A percentile compares a stretch with the other conserved stretches of the same genome.
Evolutionary conservation across 805 yeast genomes (phyloP).

Genomic region (Lipomyces orientalis): DNA sequence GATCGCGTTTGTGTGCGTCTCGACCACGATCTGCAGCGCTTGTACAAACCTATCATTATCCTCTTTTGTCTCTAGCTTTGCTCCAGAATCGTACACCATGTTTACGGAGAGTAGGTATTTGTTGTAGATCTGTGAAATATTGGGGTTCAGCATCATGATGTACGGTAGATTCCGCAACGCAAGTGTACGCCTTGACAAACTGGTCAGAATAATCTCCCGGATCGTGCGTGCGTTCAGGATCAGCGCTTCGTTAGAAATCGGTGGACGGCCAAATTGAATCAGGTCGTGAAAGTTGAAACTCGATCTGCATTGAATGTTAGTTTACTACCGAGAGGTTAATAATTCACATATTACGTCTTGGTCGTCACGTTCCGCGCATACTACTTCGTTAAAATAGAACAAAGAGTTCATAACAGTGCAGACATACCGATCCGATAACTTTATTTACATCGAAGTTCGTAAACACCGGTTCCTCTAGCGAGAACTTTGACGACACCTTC

Average conservation of each 20-base stretch:
- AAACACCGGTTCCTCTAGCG: slow-evolving; percentile 27
- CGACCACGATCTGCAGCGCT: slow-evolving; percentile 64
- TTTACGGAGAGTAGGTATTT: slow-evolving; percentile 66
- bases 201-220: slow-evolving; percentile 38
- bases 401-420: neutral
- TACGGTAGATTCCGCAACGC: slow-evolving; percentile 80
- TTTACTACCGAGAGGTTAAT: neutral
- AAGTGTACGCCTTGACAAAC: slow-evolving; percentile 69
- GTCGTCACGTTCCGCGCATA: slow-evolving; percentile 8
- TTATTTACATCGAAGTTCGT: slow-evolving; percentile 14
- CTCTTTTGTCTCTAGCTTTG: slow-evolving; percentile 54
- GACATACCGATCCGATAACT: slow-evolving; percentile 4
- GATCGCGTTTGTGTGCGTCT: slow-evolving; percentile 82
- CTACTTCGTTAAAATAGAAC: neutral
- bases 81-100: slow-evolving; percentile 53
- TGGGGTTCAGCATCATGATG: slow-evolving; percentile 83
- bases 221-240: slow-evolving; percentile 42
- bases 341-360: neutral
- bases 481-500: slow-evolving; percentile 13
- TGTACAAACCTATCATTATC: slow-evolving; percentile 61
- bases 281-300: slow-evolving; percentile 36
- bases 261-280: slow-evolving; percentile 40
- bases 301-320: neutral
- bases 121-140: slow-evolving; percentile 76
- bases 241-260: slow-evolving; percentile 40